These are phyloP conservation scores for Botrytis elliptica DNA, from an alignment of 2,329 filamentous ascomycete species.

Conservation along the genomic window DNA sequence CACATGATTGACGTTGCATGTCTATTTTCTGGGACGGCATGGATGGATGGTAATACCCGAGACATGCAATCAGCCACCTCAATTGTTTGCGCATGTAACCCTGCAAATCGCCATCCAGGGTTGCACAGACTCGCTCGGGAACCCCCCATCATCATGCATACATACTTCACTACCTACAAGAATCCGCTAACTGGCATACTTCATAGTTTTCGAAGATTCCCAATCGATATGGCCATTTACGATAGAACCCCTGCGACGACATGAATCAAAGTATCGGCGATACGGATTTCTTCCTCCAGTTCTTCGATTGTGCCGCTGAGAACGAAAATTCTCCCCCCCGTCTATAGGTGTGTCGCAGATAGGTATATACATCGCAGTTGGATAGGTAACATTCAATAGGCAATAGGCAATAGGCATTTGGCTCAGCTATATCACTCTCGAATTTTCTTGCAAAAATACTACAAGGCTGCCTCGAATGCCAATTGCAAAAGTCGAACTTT, in stretches of 20 bases:
- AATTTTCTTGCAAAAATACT: background rate
- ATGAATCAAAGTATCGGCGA: background rate
- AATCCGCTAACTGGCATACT: conserved; percentile 10
- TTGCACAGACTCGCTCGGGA: conserved; percentile 17
- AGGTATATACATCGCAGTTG: background rate
- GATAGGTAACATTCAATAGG: background rate
- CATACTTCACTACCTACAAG: background rate
- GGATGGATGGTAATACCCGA: background rate
- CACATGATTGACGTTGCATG: background rate
- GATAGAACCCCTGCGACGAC: background rate
- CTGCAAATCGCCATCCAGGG: background rate
- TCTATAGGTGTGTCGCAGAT: background rate
- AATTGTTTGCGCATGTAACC: conserved; percentile 12
- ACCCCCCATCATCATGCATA: background rate
- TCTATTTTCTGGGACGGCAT: background rate
- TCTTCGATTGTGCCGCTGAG: background rate
- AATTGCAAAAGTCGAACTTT: background rate
- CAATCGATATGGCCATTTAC: background rate
- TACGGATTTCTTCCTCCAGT: background rate
- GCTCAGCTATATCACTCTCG: background rate
- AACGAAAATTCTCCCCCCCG: background rate
- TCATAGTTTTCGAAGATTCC: background rate
- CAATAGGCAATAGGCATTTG: background rate
- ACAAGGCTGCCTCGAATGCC: background rate
- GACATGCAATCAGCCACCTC: conserved; percentile 16